Evolutionary conservation across 257 asterid species (phyloP), one percentile per base, ranked within the genome.

Genomic region (Petunia axillaris): DNA sequence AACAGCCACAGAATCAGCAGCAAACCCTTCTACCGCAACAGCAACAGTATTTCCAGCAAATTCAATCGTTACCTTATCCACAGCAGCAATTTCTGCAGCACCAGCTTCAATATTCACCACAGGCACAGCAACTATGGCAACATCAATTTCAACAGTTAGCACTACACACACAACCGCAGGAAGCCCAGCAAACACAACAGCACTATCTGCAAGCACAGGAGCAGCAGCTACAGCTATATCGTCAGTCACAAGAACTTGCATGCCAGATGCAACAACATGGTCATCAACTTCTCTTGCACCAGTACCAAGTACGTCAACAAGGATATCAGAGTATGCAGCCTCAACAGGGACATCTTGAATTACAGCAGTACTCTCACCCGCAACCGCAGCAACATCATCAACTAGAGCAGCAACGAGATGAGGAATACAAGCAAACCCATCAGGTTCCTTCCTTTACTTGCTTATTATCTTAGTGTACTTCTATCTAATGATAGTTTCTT

Each of bases 271-370:
- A 92, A 64, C 94, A 87, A 76, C 75, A 86, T 60, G 93, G 91
- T 60, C 89, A 88, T 83, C 94, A 88, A 59, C 91, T 83, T 79
- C 84, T 83, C 44, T 78, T 84, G 91, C 95, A 91, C 91, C 98
- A 93, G 81, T 93, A 89, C 87, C 95, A 91, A 86, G 85, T 86
- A 67, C 76, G 89, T 79, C 97, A 88, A 83, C 92, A 90, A 87
- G 86, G 85, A 55, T 85, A 82, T 82, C 87, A 85, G 64, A 82
- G 83, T 67, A 44, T 82, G 71, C 83, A 81, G 60, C 87, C 80
- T 14, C 90, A 85, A 73, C 90, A 87, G 81, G 84, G 87, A 48
- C 82, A 86, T 80, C 83, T 43, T 64, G 84, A 59, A 9, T 66
- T 25, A 70, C 82, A 54, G 84, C 91, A 85, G 43, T 13, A 73